Base-by-base conservation (phyloP, 768 basidiomycete genomes). In the Lenzites betulinus region DNA sequence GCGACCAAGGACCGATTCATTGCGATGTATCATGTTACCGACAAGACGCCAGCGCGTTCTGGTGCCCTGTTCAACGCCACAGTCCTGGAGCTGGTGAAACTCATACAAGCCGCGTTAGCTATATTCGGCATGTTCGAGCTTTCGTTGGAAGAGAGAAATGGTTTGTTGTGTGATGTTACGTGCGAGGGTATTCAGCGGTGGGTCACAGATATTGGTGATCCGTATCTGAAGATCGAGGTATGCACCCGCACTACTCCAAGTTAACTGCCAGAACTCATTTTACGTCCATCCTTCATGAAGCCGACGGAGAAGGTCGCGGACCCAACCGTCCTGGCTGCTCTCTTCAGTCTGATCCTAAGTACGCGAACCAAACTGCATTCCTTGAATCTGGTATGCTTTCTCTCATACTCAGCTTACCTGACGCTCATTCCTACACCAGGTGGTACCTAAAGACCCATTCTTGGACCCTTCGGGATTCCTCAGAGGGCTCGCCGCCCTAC, bases 1-100 rank as follows among this genome's bases (percentile, higher is more conserved):
- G 79, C 88, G 0, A 91, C 91, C 1, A 90, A 90, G 68, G 88
- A 90, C 59, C 85, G 90, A 42, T 93, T 93, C 76, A 81, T 86
- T 39, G 82, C 84, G 33, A 82, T 83, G 38, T 93, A 90, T 69
- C 81, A 81, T 64, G 76, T 93, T 22, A 73, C 75, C 30, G 82
- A 89, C 58, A 73, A 71, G 48, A 62, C 71, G 12, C 56, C 68
- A 22, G 51, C 69, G 41, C 65, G 69, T 2, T 66, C 69, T 16
- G 39, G 64, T 12, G 65, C 65, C n/a, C 68, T 80, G 20, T 93
- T 93, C 75, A 81, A 77, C 56, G 74, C 78, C 2, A 84, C 86
- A 25, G 89, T 93, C 6, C 79, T 93, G 18, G 88, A 91, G 69
- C 79, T 94, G 26, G 85, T 93, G 64, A 87, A 84, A 69, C 77